Percentiles rank a stretch among this genome's conserved stretches.
These are phyloP conservation scores for Tulasnella sp. DNA, from an alignment of 768 basidiomycete species.

Conservation along the genomic window DNA sequence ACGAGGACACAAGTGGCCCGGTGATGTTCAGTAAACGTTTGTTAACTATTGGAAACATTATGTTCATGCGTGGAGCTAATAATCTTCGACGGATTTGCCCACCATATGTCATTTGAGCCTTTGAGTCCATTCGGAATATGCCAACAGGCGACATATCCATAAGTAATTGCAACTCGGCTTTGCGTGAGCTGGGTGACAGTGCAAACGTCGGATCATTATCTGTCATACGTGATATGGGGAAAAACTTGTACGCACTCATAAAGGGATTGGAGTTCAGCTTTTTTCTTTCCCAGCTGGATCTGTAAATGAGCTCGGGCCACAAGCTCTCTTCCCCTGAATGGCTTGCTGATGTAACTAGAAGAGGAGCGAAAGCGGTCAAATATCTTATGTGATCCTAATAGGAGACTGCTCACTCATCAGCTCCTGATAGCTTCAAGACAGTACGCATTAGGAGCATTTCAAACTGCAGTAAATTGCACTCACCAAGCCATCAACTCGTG, in stretches of 20 bases:
- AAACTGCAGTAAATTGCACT: not conserved
- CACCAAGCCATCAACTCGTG: slow-evolving; percentile 28
- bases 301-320: slow-evolving; percentile 30
- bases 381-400: too few species aligned
- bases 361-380: not conserved
- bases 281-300: slow-evolving; percentile 29
- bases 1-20: too few species aligned
- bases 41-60: too few species aligned
- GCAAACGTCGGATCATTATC: not conserved
- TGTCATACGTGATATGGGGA: not conserved
- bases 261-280: slow-evolving; percentile 16
- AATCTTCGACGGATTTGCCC: too few species aligned
- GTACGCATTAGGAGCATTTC: too few species aligned
- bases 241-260: slow-evolving; percentile 1
- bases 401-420: slow-evolving; percentile 28
- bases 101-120: slow-evolving; percentile 12
- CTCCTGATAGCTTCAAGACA: slow-evolving; percentile 25
- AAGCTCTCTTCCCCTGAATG: slow-evolving; percentile 29
- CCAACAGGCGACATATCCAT: slow-evolving; percentile 26
- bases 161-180: slow-evolving; percentile 23
- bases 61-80: too few species aligned
- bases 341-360: slow-evolving; percentile 28
- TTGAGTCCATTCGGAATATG: slow-evolving; percentile 21
- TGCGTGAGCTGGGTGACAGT: slow-evolving; percentile 20
- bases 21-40: too few species aligned